Base-by-base conservation (phyloP, 371 early-diverging fungal genomes). In the Rhizopus sp. region DNA sequence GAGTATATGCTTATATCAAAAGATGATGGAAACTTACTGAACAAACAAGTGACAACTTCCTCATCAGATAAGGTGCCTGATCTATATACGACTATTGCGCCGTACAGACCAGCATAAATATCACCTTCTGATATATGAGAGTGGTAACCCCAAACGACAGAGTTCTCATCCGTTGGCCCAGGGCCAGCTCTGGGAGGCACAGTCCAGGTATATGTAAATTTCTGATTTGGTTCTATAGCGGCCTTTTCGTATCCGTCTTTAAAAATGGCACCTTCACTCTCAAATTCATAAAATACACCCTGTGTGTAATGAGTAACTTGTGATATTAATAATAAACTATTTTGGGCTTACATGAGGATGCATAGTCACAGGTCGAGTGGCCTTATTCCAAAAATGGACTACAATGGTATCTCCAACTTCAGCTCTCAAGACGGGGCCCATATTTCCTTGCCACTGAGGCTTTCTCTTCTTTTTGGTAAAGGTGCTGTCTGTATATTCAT, bases 201-300 rank as follows among this genome's bases (percentile, higher is more conserved):
- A 16, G 68, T 57, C 83, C 83, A 83, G 0, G 49, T 57, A 57
- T 83, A 83, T 7, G 66, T 69, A 45, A 60, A 77, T 0, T 46
- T 71, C 10, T 64, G 68, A 30, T 74, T 74, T 3, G 81, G 78
- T 0, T 33, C 44, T 13, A 83, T 63, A 34, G 48, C 61, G 2
- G 69, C 53, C 7, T 58, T 55, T 31, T 62, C 68, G 29, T 58
- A 57, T 0, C 75, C 57, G 47, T 60, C 74, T 52, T 76, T 72
- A 50, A 74, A 79, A 3, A 76, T 56, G 15, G 80, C 80, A 1
- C 80, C 80, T 72, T 80, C 80, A 66, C 71, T 75, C 33, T 80
- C 78, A 56, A 80, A 73, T 17, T 66, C 70, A 54, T 78, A 78
- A 23, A 72, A 69, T 3, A 80, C 64, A 31, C 80, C 77, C 77